Evolutionary conservation across 306 rosid genomes (phyloP).

Genomic region (Quercus bicolor): DNA sequence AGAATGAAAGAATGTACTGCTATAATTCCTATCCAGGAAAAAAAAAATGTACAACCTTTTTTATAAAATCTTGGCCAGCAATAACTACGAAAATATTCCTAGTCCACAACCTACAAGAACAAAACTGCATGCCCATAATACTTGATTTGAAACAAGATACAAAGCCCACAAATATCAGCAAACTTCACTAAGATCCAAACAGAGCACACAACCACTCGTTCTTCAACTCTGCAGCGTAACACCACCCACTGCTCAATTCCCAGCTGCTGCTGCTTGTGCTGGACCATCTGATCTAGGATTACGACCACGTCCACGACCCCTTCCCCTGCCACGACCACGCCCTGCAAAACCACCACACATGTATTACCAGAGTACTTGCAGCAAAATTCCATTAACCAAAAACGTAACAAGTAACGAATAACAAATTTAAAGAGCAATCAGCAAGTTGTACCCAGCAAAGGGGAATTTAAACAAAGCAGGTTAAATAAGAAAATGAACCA

Average conservation of each 20-base stretch:
- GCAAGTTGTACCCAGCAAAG: not conserved
- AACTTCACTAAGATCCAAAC: conserved; percentile 38
- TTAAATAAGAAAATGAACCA: not conserved
- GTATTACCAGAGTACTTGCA: not conserved
- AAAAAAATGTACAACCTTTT: conserved; percentile 28
- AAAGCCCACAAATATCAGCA: conserved; percentile 27
- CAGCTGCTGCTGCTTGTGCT: conserved; percentile 50
- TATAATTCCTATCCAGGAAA: conserved; percentile 27
- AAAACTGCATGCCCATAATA: conserved; percentile 49
- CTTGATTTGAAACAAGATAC: conserved; percentile 21
- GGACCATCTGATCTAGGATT: conserved; percentile 37
- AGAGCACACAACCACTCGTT: conserved; percentile 38
- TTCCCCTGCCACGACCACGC: conserved; percentile 60
- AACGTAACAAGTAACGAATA: not conserved
- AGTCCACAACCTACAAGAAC: conserved; percentile 33
- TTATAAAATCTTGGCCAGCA: conserved; percentile 7
- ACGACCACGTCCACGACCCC: conserved; percentile 55
- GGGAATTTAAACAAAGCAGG: not conserved
- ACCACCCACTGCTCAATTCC: conserved; percentile 37
- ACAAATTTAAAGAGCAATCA: not conserved
- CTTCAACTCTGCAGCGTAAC: conserved; percentile 30
- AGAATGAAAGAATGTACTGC: conserved; percentile 41
- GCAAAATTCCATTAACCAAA: not conserved
- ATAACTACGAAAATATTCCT: conserved; percentile 14
- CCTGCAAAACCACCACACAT: conserved; percentile 39